Conservation (phyloP, 306 rosid genomes). For the Quercus cerris region DNA sequence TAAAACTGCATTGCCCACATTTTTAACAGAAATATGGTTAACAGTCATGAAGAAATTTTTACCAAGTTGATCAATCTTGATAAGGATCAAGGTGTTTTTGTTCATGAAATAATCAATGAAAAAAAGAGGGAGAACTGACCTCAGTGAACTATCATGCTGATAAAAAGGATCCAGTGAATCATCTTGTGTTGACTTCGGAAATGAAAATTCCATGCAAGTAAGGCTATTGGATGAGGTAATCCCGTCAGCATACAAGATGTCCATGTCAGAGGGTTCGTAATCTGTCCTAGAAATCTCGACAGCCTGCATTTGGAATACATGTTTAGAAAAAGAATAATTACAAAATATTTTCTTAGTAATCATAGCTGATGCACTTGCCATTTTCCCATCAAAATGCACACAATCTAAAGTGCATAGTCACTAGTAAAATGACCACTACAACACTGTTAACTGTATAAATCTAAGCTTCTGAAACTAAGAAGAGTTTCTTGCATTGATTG, state of each 20-base stretch:
- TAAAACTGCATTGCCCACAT: neutral
- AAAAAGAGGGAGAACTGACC: slow-evolving; percentile 35
- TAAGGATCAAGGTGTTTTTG: neutral
- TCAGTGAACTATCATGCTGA: slow-evolving; percentile 40
- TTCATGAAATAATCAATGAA: neutral
- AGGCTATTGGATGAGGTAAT: slow-evolving; percentile 53
- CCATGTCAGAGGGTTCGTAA: slow-evolving; percentile 63
- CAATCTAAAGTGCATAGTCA: neutral
- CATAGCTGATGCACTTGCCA: slow-evolving; percentile 8
- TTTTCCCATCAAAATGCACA: slow-evolving; percentile 16
- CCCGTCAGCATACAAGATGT: slow-evolving; percentile 79
- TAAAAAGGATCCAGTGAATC: slow-evolving; percentile 29
- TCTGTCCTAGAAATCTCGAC: slow-evolving; percentile 58
- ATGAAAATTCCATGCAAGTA: slow-evolving; percentile 55
- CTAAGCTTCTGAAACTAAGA: neutral
- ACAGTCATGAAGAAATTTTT: neutral
- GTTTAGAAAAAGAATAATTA: neutral
- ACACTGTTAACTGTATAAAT: neutral
- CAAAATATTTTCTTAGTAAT: neutral
- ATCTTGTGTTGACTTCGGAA: slow-evolving; percentile 34
- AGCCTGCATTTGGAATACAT: slow-evolving; percentile 43
- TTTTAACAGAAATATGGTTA: neutral
- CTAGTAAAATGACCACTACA: neutral
- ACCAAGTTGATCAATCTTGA: neutral
- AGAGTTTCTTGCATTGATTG: neutral